These are phyloP conservation scores for Aquilaria yunnanensis DNA, from an alignment of 345 rosid species.

Conservation along the genomic window DNA sequence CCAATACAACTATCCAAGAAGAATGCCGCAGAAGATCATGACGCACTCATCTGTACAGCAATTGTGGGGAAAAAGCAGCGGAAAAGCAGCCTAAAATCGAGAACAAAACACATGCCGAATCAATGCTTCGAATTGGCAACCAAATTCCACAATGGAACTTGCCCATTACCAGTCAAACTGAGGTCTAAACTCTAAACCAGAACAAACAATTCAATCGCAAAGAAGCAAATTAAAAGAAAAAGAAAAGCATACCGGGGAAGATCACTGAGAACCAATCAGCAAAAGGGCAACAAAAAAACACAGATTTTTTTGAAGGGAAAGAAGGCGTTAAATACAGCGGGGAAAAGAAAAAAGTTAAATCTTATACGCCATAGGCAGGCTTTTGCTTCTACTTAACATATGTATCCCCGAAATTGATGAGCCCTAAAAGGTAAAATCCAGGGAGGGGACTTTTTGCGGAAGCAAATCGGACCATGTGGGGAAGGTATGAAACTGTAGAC, in stretches of 20 bases:
- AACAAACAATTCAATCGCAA: not conserved
- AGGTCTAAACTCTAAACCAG: not conserved
- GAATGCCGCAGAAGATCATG: constrained; percentile 7
- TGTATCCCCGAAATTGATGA: not conserved
- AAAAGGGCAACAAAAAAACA: not conserved
- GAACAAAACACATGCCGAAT: not conserved
- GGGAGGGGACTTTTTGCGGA: no score
- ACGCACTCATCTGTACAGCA: no score
- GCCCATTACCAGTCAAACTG: not conserved
- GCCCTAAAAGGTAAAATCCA: not conserved
- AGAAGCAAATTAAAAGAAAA: not conserved
- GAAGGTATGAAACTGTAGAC: not conserved
- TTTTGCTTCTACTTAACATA: constrained; percentile 21
- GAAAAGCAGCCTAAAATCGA: no score
- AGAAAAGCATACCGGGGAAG: not conserved
- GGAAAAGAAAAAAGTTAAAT: not conserved
- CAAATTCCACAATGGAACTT: no score
- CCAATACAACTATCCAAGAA: constrained; percentile 6
- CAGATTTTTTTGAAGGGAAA: not conserved
- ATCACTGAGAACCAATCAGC: not conserved
- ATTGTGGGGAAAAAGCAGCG: no score
- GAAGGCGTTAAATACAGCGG: not conserved
- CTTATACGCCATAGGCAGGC: constrained; percentile 18
- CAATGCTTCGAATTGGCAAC: not conserved
- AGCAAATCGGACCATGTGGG: no score